Base-by-base conservation (phyloP, 2,329 filamentous ascomycete species). In the Claviceps pazoutovae region DNA sequence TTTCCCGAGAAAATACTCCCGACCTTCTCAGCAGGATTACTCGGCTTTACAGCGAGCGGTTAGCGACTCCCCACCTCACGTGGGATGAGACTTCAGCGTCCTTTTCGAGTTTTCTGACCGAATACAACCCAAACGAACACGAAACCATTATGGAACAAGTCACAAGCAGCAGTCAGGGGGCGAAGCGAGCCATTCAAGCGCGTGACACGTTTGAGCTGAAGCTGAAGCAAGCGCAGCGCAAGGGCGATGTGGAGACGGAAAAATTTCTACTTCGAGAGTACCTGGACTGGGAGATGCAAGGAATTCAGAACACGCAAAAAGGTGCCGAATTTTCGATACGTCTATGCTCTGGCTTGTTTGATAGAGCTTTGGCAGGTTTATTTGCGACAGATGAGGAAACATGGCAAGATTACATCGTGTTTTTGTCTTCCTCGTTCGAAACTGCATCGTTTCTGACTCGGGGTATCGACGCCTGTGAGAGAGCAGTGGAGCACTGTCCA, bases 401-500 rank as follows among this genome's bases (percentile, higher is more conserved):
- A 44, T 97, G 91, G 91, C 82, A 85, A 61, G 88, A 95, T 57
- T 88, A 89, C 60, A 72, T 88, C 30, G 84, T 88, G 55, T 89
- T 88, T 57, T 69, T 93, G 47, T 75, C 72, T n/a, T 76, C 68
- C 57, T 51, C 69, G 66, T 58, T 63, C 58, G 56, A 68, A 56
- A 44, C 65, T 51, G 57, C 67, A 62, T 51, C 67, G 64, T 51
- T 75, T 66, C 19, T 37, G n/a, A 60, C 58, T 37, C 62, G 60
- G 34, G 67, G 86, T 39, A 75, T 95, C 9, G 78, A 87, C 46
- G 77, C 91, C 6, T 74, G 94, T 2, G 83, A 88, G 59, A 80
- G 89, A 57, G 89, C 88, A 13, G 93, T 90, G 9, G 79, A 83
- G 44, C 93, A 97, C 66, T 95, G 91, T 59, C 90, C 93, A 2